Evolutionary conservation across 2,329 filamentous ascomycete species (phyloP).

Genomic region (Calonectria pauciramosa): DNA sequence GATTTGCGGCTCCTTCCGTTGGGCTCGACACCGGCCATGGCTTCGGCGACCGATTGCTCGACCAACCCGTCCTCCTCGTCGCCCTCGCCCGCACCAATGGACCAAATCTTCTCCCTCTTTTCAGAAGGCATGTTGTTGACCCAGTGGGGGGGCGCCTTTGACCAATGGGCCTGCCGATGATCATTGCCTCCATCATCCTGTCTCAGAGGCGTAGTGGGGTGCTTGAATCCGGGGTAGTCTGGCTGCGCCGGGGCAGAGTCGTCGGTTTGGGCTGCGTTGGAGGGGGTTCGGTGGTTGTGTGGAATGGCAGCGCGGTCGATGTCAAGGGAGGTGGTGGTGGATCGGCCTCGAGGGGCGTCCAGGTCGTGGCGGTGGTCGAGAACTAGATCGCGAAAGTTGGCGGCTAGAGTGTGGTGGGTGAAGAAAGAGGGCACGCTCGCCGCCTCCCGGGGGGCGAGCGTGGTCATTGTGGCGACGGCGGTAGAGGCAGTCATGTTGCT

Average conservation of each 20-base stretch:
- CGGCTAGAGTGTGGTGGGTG: slow-evolving; percentile 45
- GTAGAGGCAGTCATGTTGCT: slow-evolving; percentile 51
- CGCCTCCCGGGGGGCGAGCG: slow-evolving; percentile 46
- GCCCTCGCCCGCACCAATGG: slow-evolving; percentile 68
- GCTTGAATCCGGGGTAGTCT: slow-evolving; percentile 33
- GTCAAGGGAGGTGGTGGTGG: slow-evolving; percentile 53
- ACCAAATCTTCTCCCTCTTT: slow-evolving; percentile 76
- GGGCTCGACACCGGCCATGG: slow-evolving; percentile 71
- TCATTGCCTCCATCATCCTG: slow-evolving; percentile 34
- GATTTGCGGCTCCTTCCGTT: slow-evolving; percentile 77
- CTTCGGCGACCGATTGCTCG: slow-evolving; percentile 75
- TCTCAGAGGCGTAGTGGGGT: slow-evolving; percentile 24
- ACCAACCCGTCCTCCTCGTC: slow-evolving; percentile 69
- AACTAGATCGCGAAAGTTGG: slow-evolving; percentile 54
- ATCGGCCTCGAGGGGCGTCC: slow-evolving; percentile 46
- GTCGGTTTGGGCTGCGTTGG: slow-evolving; percentile 47
- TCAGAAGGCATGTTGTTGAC: slow-evolving; percentile 62
- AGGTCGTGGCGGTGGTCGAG: slow-evolving; percentile 52
- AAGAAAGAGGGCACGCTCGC: slow-evolving; percentile 51
- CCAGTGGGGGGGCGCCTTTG: slow-evolving; percentile 60
- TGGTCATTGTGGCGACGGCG: slow-evolving; percentile 49
- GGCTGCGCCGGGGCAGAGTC: slow-evolving; percentile 40
- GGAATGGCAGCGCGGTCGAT: slow-evolving; percentile 45
- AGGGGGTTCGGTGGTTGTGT: slow-evolving; percentile 42
- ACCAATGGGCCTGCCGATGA: slow-evolving; percentile 34